phyloP scores from a whole-genome alignment of 2,329 filamentous ascomycete species.

The Neospermospora avenae region DNA sequence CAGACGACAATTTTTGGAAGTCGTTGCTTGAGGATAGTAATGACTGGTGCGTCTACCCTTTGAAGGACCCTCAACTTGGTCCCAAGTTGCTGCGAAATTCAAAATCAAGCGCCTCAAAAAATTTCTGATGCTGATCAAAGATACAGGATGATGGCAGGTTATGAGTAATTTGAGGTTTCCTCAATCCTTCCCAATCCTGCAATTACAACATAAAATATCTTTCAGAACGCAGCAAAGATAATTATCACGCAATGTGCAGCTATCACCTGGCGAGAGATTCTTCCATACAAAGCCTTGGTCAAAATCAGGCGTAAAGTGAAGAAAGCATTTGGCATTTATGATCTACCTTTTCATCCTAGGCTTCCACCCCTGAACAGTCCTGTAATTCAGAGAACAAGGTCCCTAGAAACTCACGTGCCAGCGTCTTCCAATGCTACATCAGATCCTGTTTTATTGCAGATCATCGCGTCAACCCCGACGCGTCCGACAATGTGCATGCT shows the following conservation, averaged over 20 bases:
- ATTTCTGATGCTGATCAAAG: neutral
- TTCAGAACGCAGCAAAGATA: too few relatives aligned
- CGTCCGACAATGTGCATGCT: neutral
- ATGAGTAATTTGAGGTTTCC: neutral
- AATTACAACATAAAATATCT: too few relatives aligned
- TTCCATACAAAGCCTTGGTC: too few relatives aligned
- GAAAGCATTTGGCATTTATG: too few relatives aligned
- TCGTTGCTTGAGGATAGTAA: neutral
- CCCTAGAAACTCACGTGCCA: neutral
- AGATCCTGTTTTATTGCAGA: neutral
- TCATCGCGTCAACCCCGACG: neutral
- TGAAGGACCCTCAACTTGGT: too few relatives aligned
- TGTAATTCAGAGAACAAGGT: neutral
- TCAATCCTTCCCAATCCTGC: too few relatives aligned
- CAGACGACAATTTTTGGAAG: constrained; percentile 8
- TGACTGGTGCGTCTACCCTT: neutral
- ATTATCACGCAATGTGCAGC: too few relatives aligned
- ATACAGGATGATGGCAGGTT: neutral
- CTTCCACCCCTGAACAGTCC: too few relatives aligned
- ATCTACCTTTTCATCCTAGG: too few relatives aligned
- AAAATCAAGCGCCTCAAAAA: neutral
- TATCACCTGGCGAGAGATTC: too few relatives aligned
- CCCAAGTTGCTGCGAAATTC: neutral
- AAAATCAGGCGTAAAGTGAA: too few relatives aligned
- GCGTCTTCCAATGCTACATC: neutral